Conservation (phyloP, 2,329 filamentous ascomycete genomes). For the Cladosporium cucumerinum region DNA sequence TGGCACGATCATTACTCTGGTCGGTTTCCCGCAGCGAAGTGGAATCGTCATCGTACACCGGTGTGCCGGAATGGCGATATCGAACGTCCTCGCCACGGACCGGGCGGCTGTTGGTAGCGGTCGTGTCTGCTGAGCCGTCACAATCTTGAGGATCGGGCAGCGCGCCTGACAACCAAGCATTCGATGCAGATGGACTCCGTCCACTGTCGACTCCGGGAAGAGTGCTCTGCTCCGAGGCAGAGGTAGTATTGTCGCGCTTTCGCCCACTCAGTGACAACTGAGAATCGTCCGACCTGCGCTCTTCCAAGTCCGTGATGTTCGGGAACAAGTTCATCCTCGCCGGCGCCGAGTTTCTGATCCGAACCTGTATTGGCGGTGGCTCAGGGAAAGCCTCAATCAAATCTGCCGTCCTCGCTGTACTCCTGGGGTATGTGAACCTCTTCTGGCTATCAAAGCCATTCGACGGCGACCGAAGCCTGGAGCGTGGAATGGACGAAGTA, state of each 20-base stretch:
- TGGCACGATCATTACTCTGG: background rate
- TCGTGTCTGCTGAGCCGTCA: background rate
- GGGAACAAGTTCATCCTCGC: conserved; percentile 4
- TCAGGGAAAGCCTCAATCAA: conserved; percentile 26
- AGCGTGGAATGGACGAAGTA: conserved; percentile 20
- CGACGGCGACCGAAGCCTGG: background rate
- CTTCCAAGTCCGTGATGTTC: background rate
- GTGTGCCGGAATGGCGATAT: background rate
- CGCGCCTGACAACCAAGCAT: background rate
- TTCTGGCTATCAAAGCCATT: background rate
- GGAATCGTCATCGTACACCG: background rate
- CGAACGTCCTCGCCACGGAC: background rate
- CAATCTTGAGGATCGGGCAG: background rate
- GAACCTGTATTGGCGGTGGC: conserved; percentile 17
- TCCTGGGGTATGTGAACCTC: conserved; percentile 6
- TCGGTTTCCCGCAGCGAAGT: background rate
- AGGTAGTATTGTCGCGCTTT: background rate
- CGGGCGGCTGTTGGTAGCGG: background rate
- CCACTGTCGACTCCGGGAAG: background rate
- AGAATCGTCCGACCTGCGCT: conserved; percentile 25
- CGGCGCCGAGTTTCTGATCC: conserved; percentile 21
- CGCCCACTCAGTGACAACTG: background rate
- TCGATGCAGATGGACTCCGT: background rate
- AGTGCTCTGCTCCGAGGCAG: background rate
- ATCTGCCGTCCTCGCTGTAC: conserved; percentile 25